A percentile compares a stretch with the other conserved stretches of the same genome.
These are phyloP conservation scores for Aureobasidium sp. DNA, from an alignment of 2,329 filamentous ascomycete species.

Conservation along the genomic window DNA sequence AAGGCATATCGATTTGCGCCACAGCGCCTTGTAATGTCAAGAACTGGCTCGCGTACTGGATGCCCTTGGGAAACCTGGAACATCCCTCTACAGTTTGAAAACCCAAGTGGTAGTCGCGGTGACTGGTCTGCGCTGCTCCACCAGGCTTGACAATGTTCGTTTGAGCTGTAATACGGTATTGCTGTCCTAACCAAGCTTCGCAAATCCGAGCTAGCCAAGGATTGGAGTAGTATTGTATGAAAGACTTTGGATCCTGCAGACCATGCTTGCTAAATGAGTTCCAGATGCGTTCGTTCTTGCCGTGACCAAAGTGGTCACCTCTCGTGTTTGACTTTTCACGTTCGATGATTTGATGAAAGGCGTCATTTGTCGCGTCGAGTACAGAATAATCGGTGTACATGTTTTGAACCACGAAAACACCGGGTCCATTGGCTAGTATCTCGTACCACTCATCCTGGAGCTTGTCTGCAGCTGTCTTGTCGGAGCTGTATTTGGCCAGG, in stretches of 20 bases:
- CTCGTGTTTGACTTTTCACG: conserved; percentile 35
- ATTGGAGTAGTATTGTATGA: conserved; percentile 54
- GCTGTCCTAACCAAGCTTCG: conserved; percentile 53
- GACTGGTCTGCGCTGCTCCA: conserved; percentile 49
- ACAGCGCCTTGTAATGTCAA: conserved; percentile 58
- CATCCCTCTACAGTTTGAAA: conserved; percentile 49
- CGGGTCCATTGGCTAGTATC: conserved; percentile 50
- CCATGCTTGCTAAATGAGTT: conserved; percentile 60
- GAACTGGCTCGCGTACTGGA: conserved; percentile 50
- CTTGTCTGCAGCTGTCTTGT: conserved; percentile 26
- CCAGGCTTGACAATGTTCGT: conserved; percentile 57
- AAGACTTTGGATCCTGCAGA: conserved; percentile 45
- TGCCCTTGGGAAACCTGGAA: conserved; percentile 43
- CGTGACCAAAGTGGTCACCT: conserved; percentile 56
- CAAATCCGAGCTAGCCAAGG: conserved; percentile 50
- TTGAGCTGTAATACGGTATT: conserved; percentile 55
- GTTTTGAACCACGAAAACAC: conserved; percentile 51
- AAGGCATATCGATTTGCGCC: conserved; percentile 55
- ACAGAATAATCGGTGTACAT: conserved; percentile 41
- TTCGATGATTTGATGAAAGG: conserved; percentile 45
- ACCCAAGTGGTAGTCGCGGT: conserved; percentile 59
- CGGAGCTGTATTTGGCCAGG: conserved; percentile 33
- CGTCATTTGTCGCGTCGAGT: conserved; percentile 42
- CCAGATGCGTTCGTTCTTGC: conserved; percentile 57
- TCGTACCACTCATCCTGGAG: conserved; percentile 57